phyloP scores from a whole-genome alignment of 1,284 basidiomycete species.

The Trametes pubescens region DNA sequence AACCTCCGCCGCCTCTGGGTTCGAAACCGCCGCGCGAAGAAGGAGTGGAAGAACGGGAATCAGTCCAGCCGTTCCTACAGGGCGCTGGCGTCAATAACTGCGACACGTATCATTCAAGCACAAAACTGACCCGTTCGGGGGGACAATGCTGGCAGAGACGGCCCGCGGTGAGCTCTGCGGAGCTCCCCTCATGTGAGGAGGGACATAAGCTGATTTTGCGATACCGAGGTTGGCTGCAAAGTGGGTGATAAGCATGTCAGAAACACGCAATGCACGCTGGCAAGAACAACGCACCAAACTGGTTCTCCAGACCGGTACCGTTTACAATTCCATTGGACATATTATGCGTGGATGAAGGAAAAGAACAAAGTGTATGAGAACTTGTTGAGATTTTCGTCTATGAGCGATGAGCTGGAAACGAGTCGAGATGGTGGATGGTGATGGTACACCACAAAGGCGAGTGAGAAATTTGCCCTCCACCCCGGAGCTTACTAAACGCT shows the following conservation, averaged over 20 bases:
- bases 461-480: constrained; percentile 39
- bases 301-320: constrained; percentile 81
- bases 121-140: constrained; percentile 57
- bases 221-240: constrained; percentile 70
- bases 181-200: constrained; percentile 87
- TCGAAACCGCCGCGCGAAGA: constrained; percentile 61
- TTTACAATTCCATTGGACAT: constrained; percentile 91
- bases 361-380: constrained; percentile 35
- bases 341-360: constrained; percentile 55
- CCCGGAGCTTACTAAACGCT: constrained; percentile 38
- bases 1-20: constrained; percentile 45
- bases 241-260: constrained; percentile 28
- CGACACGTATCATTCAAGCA: constrained; percentile 27
- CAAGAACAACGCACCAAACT: constrained; percentile 70
- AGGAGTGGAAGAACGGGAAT: constrained; percentile 67
- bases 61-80: constrained; percentile 74
- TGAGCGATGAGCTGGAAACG: constrained; percentile 38
- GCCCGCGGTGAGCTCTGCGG: constrained; percentile 84
- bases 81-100: constrained; percentile 24
- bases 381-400: constrained; percentile 44
- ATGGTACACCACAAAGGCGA: constrained; percentile 49
- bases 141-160: constrained; percentile 56
- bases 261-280: constrained; percentile 4
- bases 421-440: constrained; percentile 45
- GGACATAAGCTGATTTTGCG: constrained; percentile 88